Evolutionary conservation across 2,329 filamentous ascomycete genomes (phyloP).

Genomic region (Malbranchea cinnamomea): DNA sequence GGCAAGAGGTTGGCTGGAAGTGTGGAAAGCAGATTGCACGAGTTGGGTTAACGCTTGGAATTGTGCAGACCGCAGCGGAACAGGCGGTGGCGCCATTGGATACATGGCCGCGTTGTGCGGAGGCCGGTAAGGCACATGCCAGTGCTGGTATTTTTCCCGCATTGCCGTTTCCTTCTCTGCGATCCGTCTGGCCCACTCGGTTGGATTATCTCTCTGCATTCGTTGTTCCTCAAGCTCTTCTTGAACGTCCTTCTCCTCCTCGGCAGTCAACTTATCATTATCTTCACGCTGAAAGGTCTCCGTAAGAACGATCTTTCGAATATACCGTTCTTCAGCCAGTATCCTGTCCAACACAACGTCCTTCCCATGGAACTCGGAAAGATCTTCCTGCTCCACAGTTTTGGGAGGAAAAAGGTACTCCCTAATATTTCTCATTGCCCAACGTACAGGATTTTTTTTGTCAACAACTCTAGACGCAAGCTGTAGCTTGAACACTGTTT

Average conservation of each 20-base stretch:
- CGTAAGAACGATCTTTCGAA: slow-evolving; percentile 43
- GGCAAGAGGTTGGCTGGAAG: not conserved
- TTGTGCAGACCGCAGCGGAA: too few relatives aligned
- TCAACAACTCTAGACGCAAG: slow-evolving; percentile 69
- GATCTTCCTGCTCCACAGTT: slow-evolving; percentile 35
- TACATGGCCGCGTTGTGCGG: too few relatives aligned
- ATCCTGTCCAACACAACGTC: slow-evolving; percentile 47
- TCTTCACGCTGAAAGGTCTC: slow-evolving; percentile 62
- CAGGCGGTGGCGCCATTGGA: too few relatives aligned
- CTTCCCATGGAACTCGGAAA: slow-evolving; percentile 42
- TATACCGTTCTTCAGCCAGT: slow-evolving; percentile 15
- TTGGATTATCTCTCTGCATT: slow-evolving; percentile 24
- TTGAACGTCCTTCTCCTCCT: slow-evolving; percentile 45
- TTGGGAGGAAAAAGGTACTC: slow-evolving; percentile 48
- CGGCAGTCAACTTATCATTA: slow-evolving; percentile 43
- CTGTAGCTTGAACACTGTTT: slow-evolving; percentile 67
- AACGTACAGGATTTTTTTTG: slow-evolving; percentile 59
- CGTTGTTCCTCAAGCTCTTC: slow-evolving; percentile 27
- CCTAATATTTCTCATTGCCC: slow-evolving; percentile 39
- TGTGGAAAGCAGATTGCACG: not conserved
- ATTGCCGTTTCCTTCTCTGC: not conserved
- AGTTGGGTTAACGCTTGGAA: too few relatives aligned
- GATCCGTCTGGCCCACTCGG: slow-evolving; percentile 17
- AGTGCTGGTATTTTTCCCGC: too few relatives aligned
- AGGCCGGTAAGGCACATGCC: too few relatives aligned